Evolutionary conservation across 805 yeast genomes (phyloP), one percentile per base, ranked within the genome.

Genomic region (Kluyveromyces lactis): DNA sequence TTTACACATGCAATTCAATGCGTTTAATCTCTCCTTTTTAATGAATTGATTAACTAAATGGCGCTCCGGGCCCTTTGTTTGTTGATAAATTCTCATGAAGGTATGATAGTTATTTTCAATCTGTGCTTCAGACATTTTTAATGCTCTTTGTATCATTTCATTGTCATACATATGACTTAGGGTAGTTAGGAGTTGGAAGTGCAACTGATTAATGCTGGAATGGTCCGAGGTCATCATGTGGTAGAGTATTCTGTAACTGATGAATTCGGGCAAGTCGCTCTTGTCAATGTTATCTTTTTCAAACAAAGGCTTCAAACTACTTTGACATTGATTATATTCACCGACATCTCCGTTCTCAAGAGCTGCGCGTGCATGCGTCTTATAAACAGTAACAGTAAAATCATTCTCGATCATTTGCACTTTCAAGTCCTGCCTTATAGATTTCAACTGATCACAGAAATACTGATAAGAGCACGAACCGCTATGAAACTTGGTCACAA

Each of bases 241-340:
- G 57, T 89, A 89, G 3, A 87, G 66, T 10, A 86, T 68, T 40
- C 86, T 68, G 59, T 85, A 89, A 34, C 85, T 71, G 29, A 77
- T 60, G 51, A 85, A 86, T 54, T 89, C 96, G 34, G 69, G 64
- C 47, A 68, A 61, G 40, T 66, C 65, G 11, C 65, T 56, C 19
- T 49, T 53, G 24, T 48, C 50, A n/a, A 63, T 55, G 7, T 62
- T 58, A 4, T 65, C 64, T 18, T 52, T 50, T 19, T 66, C 72
- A 53, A 81, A 89, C 18, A 89, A 64, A 33, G 72, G 67, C 46
- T 75, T 75, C 37, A 92, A 63, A 51, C 86, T 86, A 12, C 94
- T 77, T 59, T 84, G 95, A 57, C 97, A 92, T 58, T 90, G 97
- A 63, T 92, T 92, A 58, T 84, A 87, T 59, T 92, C 97, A 8